Evolutionary conservation across 2,329 filamentous ascomycete genomes (phyloP), one percentile per base, ranked within the genome.

Genomic region (Colletotrichum sansevieriae): DNA sequence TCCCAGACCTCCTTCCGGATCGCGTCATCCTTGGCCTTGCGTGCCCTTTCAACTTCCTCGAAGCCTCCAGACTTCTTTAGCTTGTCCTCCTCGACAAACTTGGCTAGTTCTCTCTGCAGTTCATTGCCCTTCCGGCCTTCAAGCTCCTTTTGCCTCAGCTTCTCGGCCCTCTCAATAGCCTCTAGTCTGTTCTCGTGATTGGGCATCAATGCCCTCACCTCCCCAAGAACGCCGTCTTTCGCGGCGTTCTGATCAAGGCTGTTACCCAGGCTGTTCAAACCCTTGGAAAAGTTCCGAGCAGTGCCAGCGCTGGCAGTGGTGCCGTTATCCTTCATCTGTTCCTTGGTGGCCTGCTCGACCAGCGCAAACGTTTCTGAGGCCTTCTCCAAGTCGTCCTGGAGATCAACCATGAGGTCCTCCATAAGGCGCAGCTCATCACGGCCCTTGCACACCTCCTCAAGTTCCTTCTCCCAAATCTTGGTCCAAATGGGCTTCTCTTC

Each of bases 381-480:
- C 82, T 98, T 98, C 78, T 98, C 95, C 54, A 99, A 84, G 82
- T 99, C 96, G 76, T 98, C 95, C 75, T 96, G 90, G 71, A 99
- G 82, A 82, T 99, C 96, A 51, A 95, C 90, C 72, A 95, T 91
- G 71, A 99, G 88, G 74, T 98, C 96, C 82, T 99, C 96, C 84
- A 97, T 95, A 85, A 98, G 92, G 57, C 94, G 96, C 73, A 99
- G 88, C 79, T 98, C 91, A 76, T 98, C 95, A 73, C 95, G 90
- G 76, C 98, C 96, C 78, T 97, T 94, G 81, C 96, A 98, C 3
- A 99, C 95, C 60, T 95, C 91, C 79, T 98, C 94, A 52, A 99
- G 85, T 79, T 98, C 95, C 81, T 97, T 95, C 87, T 98, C 95
- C 96, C 96, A 99, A 72, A 98, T 97, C 88, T 98, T 98, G 63